These are phyloP conservation scores for Caloboletus firmus DNA, from an alignment of 1,284 basidiomycete species.

Conservation along the genomic window DNA sequence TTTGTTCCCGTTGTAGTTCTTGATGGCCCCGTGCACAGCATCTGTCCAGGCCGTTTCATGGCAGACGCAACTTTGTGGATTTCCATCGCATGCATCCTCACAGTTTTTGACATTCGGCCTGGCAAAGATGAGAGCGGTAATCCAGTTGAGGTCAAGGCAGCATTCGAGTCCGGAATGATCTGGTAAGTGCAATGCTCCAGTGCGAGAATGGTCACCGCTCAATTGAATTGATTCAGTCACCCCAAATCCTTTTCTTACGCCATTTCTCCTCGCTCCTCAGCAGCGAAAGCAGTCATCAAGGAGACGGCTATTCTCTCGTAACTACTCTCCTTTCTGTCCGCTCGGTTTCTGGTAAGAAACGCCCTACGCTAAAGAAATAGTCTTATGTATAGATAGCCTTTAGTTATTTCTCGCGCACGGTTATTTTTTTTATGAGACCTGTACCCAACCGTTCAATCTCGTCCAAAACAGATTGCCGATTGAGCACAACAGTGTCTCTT, in stretches of 20 bases:
- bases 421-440: slow-evolving; percentile 63
- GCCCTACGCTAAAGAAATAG: not conserved
- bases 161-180: slow-evolving; percentile 48
- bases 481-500: slow-evolving; percentile 63
- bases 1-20: not conserved
- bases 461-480: slow-evolving; percentile 65
- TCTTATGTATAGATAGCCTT: not conserved
- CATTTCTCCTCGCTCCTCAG: slow-evolving; percentile 36
- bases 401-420: slow-evolving; percentile 28
- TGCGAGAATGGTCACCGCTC: not conserved
- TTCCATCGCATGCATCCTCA: slow-evolving; percentile 50
- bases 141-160: slow-evolving; percentile 33
- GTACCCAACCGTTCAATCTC: slow-evolving; percentile 82
- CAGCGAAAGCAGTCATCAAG: slow-evolving; percentile 29
- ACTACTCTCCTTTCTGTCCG: not conserved
- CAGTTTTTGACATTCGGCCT: slow-evolving; percentile 42
- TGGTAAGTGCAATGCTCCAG: slow-evolving; percentile 32
- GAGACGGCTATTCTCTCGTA: slow-evolving; percentile 31
- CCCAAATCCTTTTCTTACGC: slow-evolving; percentile 31
- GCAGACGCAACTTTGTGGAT: slow-evolving; percentile 52
- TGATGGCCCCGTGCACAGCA: slow-evolving; percentile 27
- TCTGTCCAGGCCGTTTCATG: slow-evolving; percentile 51
- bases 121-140: slow-evolving; percentile 39
- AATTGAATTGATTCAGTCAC: slow-evolving; percentile 21
- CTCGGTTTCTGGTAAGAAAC: not conserved